Base-by-base conservation (phyloP, 306 rosid genomes). In the Vigna radiata region DNA sequence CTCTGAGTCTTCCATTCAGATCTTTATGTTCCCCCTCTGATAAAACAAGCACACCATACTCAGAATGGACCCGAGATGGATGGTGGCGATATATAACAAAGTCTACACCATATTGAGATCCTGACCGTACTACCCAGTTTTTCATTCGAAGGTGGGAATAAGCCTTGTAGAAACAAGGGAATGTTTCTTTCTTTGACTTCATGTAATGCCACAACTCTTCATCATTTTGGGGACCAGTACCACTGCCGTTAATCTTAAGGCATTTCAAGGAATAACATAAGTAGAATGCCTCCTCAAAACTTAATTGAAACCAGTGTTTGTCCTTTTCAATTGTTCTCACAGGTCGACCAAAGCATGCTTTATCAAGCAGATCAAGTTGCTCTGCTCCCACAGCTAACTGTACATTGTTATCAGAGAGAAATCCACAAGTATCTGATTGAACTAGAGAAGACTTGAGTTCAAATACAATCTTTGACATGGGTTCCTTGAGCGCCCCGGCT, bases 41-140 rank as follows among this genome's bases (percentile, higher is more conserved):
- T 66, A 83, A 73, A 74, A 92, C 92, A 60, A 92, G 88, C 70
- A 92, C 92, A n/a, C 89, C 92, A 50, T 67, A 92, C 82, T 90
- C 96, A 21, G 97, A 89, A 77, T 90, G 97, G 31, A 90, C 90
- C 49, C 88, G 87, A 71, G 86, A 75, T 2, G 94, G 97, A 78
- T 87, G 96, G 71, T 90, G 91, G 16, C 94, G 89, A 79, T 90
- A 89, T 15, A 90, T 90, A 39, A 87, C 86, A 41, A 89, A 90
- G 80, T 90, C 97, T 14, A 75, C 97, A 49, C 96, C 94, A 27
- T 87, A 92, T 69, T 86, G 87, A 78, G 81, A 80, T 46, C 96
- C 97, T 2, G 94, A 82, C 70, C 84, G 86, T 67, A 90, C 97
- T 0, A 89, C 94, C 96, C 96, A 89, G 65, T 90, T 90, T 75